Evolutionary conservation across 2,329 filamentous ascomycete genomes (phyloP).

Genomic region (Cladobotryum mycophilum): DNA sequence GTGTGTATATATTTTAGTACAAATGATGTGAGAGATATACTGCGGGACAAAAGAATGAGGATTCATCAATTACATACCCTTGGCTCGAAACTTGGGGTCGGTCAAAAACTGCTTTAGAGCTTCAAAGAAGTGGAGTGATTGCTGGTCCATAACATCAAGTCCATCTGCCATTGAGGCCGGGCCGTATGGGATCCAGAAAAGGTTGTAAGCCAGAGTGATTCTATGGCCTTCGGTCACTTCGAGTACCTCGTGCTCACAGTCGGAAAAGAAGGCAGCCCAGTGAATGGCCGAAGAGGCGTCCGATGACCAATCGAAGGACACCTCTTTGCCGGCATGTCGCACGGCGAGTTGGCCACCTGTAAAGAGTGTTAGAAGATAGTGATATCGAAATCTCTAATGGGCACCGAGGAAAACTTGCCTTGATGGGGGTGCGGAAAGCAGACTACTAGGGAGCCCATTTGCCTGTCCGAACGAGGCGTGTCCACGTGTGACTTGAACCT

Average conservation of each 20-base stretch:
- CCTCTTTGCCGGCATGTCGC: constrained; percentile 30
- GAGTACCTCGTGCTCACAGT: constrained; percentile 47
- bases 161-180: constrained; percentile 15
- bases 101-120: constrained; percentile 9
- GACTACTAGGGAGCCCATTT: constrained; percentile 50
- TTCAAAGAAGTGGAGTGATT: constrained; percentile 9
- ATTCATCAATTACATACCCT: constrained; percentile 2
- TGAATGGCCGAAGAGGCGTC: constrained; percentile 16
- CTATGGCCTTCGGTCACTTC: constrained; percentile 46
- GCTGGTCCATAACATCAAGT: constrained; percentile 10
- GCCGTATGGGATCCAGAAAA: constrained; percentile 33
- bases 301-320: constrained; percentile 35
- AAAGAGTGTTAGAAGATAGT: background rate
- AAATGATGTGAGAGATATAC: background rate
- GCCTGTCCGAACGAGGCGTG: constrained; percentile 40
- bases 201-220: constrained; percentile 54
- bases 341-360: constrained; percentile 39
- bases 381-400: constrained; percentile 8
- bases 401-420: constrained; percentile 17
- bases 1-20: background rate
- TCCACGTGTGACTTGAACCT: constrained; percentile 48
- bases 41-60: background rate
- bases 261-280: constrained; percentile 49
- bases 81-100: background rate
- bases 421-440: constrained; percentile 34